Base-by-base conservation (phyloP, 1,284 basidiomycete genomes). In the Chalciporus sp. region DNA sequence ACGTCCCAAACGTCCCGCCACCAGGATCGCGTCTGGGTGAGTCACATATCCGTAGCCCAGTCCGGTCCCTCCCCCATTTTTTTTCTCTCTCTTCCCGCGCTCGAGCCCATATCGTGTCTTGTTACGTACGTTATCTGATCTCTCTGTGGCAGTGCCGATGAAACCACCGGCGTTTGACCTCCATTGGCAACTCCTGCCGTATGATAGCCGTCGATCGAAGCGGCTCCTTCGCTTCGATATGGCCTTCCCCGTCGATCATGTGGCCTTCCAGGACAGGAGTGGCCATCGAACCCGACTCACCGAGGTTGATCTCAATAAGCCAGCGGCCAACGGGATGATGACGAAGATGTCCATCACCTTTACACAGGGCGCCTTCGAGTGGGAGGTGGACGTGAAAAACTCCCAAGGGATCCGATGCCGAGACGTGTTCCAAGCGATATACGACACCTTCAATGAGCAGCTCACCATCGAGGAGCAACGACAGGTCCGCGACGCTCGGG, bases 381-480 rank as follows among this genome's bases (percentile, higher is more conserved):
- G 80, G 77, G 72, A 73, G 8, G 70, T 86, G 51, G 59, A 69
- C 42, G 74, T 83, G 51, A 68, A 68, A 41, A 71, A 73, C 27
- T 52, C 68, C 20, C 63, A 62, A 31, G 81, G 78, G 3, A 70
- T 82, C 20, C 70, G 76, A 27, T 78, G 80, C 60, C 66, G 76
- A 16, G 84, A 86, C 52, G 74, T 86, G 28, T 84, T 82, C 61
- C 64, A 76, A 41, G 78, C 74, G 16, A 81, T 86, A 19, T 76
- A 80, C 60, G 72, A 78, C 40, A 68, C 74, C 9, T 82, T 78
- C 51, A 65, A 75, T 41, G 63, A 69, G 39, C 69, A 71, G 14
- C 67, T 85, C 60, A 81, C 78, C 2, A 51, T 48, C 11, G 66
- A 69, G 20, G 71, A 73, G 40, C 79, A 76, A 59, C 66, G 71